Evolutionary conservation across 352 stramenopile species (phyloP).

Genomic region (Pseudoperonospora humuli): DNA sequence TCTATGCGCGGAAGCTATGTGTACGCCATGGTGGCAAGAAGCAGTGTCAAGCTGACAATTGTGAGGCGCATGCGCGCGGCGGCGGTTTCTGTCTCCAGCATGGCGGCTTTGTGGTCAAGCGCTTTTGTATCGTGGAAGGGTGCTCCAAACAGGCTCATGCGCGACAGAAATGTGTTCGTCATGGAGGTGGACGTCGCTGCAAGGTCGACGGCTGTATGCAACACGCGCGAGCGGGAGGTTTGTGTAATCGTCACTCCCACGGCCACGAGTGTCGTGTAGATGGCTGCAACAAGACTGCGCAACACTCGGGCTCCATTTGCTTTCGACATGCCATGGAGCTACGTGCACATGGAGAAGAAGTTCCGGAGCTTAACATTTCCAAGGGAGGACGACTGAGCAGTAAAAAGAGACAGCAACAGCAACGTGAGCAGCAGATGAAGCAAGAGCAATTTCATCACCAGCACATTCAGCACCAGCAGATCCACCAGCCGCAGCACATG

Average conservation of each 20-base stretch:
- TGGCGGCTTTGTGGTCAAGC: conserved; percentile 74
- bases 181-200: conserved; percentile 59
- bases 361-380: conserved; percentile 69
- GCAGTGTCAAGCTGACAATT: conserved; percentile 67
- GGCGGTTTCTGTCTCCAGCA: conserved; percentile 72
- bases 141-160: conserved; percentile 74
- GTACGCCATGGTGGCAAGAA: conserved; percentile 78
- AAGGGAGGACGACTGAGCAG: conserved; percentile 60
- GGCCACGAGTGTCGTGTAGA: conserved; percentile 68
- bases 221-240: conserved; percentile 54
- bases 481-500: conserved; percentile 30
- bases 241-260: conserved; percentile 73
- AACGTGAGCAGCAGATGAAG: conserved; percentile 61
- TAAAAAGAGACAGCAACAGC: conserved; percentile 67
- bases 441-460: conserved; percentile 73
- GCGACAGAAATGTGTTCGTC: conserved; percentile 67
- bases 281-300: conserved; percentile 73
- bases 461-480: conserved; percentile 54
- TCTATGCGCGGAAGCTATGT: conserved; percentile 76
- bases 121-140: conserved; percentile 74
- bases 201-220: conserved; percentile 71
- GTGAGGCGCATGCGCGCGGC: conserved; percentile 62
- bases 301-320: conserved; percentile 69
- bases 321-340: conserved; percentile 75
- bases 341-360: conserved; percentile 54